Base-by-base conservation (phyloP, 176 grass and related monocot genomes). In the Chrysopogon serrulatus region DNA sequence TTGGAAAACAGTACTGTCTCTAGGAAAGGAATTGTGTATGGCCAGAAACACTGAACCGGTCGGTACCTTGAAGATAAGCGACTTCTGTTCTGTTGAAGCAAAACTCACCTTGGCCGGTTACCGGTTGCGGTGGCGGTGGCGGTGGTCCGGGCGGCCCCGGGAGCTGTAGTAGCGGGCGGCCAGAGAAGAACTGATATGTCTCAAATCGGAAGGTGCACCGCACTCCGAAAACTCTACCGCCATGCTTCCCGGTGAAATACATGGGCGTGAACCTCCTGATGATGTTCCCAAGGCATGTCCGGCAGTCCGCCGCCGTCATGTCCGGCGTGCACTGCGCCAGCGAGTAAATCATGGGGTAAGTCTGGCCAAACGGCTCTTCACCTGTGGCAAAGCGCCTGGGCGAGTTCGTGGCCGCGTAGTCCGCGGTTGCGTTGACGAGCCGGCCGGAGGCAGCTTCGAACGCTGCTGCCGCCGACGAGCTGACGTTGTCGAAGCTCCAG, bases 281-380 rank as follows among this genome's bases (percentile, higher is more conserved):
- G 15, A 91, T 54, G 8, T 28, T 32, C 5, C 86, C 49, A 5
- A 95, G 70, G 45, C 93, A 95, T 27, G 48, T 48, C 83, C 80
- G 82, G 68, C 89, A 90, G 4, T 84, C 45, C 2, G 6, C 68
- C 31, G 31, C 39, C 44, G 86, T 32, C 74, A 94, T 60, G 73
- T 91, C 86, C 43, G 86, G 88, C 6, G 74, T 87, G 86, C 92
- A 94, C 80, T 94, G 92, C 63, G 73, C 78, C 78, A 90, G 45
- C 9, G 85, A 79, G 74, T 90, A 90, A 5, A 88, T 83, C 64
- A 15, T 80, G 7, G 85, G 77, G 2, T 77, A 49, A 0, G 43
- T 40, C 57, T 6, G 19, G 37, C 51, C 78, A 34, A 59, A 85
- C 1, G 10, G 39, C 35, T 4, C 56, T 11, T 89, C 68, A 6